phyloP scores from a whole-genome alignment of 352 stramenopile genomes.

The Phytophthora brassicae region DNA sequence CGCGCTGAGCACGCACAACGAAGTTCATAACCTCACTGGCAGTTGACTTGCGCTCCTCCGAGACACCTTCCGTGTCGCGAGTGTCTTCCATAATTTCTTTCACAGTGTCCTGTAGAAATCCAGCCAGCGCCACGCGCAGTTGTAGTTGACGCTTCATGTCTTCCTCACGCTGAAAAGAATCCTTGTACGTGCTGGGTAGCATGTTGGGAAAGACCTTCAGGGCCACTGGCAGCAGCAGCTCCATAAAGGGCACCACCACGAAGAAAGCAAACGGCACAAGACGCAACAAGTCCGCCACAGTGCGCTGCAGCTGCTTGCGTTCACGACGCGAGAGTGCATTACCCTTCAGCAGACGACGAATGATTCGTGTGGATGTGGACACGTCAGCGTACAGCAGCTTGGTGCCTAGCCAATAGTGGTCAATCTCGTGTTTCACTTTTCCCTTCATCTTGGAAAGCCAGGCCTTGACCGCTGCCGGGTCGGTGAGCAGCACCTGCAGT shows the following conservation, averaged over 20 bases:
- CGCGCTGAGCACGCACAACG: constrained; percentile 76
- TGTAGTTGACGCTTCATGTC: constrained; percentile 98
- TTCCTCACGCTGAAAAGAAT: constrained; percentile 96
- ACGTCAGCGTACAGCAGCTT: constrained; percentile 97
- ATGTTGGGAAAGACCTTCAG: constrained; percentile 99
- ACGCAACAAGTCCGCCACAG: constrained; percentile 95
- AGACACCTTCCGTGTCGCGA: constrained; percentile 75
- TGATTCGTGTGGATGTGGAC: constrained; percentile 92
- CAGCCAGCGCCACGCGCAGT: constrained; percentile 94
- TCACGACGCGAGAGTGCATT: constrained; percentile 94
- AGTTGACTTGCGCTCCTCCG: constrained; percentile 74
- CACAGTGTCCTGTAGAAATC: constrained; percentile 98
- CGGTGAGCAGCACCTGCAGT: constrained; percentile 60
- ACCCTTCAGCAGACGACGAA: constrained; percentile 91
- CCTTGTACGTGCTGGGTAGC: constrained; percentile 97
- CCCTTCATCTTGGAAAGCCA: constrained; percentile 76
- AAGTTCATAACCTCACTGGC: constrained; percentile 86
- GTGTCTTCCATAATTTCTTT: constrained; percentile 88
- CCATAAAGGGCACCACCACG: constrained; percentile 98
- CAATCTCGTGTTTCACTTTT: constrained; percentile 87
- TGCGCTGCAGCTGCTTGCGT: constrained; percentile 96
- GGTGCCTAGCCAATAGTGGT: constrained; percentile 97
- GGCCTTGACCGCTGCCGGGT: constrained; percentile 61
- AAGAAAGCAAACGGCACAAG: constrained; percentile 98
- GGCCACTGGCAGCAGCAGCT: constrained; percentile 96